A percentile compares a stretch with the other conserved stretches of the same genome.
phyloP scores from a whole-genome alignment of 257 asterid genomes.

The Eustoma russellianum region DNA sequence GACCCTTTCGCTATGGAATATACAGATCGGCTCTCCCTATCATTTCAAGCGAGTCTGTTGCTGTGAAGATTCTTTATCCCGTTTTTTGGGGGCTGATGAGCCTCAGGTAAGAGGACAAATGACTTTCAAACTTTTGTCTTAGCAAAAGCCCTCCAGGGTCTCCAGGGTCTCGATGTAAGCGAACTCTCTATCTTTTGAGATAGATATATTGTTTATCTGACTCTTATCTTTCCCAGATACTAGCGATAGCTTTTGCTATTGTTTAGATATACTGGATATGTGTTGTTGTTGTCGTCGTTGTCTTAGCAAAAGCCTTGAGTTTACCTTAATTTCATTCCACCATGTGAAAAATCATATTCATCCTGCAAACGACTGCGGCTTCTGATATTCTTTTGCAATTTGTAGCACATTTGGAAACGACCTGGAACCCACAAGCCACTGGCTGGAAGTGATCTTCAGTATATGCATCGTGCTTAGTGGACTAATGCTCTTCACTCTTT shows the following conservation, averaged over 20 bases:
- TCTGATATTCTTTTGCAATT: slow-evolving; percentile 20
- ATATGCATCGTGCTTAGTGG: slow-evolving; percentile 80
- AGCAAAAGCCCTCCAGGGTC: no score
- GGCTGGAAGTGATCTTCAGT: slow-evolving; percentile 80
- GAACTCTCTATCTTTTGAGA: no score
- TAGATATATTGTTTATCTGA: no score
- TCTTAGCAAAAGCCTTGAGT: no score
- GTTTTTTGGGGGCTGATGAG: slow-evolving; percentile 96
- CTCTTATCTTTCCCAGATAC: no score
- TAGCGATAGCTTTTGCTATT: no score
- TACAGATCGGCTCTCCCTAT: slow-evolving; percentile 90
- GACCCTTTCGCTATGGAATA: slow-evolving; percentile 77
- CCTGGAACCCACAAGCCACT: slow-evolving; percentile 82
- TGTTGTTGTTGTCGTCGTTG: no score
- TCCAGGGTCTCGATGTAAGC: no score
- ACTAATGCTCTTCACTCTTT: slow-evolving; percentile 71
- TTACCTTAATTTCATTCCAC: slow-evolving; percentile 8
- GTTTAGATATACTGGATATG: no score
- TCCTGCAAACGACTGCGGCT: slow-evolving; percentile 42
- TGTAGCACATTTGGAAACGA: slow-evolving; percentile 88
- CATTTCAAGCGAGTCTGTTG: slow-evolving; percentile 58
- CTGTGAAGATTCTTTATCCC: slow-evolving; percentile 88
- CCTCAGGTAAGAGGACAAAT: slow-evolving; percentile 41
- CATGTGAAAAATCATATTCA: slow-evolving; percentile 25
- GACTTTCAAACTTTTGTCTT: no score